Evolutionary conservation across 257 asterid species (phyloP), one percentile per base, ranked within the genome.

Genomic region (Nicotiana knightiana): DNA sequence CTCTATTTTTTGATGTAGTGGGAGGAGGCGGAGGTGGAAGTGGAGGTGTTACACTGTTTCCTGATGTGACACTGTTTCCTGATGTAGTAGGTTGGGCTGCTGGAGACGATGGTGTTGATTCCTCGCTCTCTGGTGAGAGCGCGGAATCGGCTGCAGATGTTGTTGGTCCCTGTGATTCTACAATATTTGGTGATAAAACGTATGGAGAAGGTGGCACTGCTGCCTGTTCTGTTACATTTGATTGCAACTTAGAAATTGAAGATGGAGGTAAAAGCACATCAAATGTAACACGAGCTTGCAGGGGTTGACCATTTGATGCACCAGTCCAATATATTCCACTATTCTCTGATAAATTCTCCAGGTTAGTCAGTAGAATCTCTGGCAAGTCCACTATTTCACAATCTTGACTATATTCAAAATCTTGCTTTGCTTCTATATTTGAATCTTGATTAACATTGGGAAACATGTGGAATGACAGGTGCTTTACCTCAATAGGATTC

Each of bases 401-500:
- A 15, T 85, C 89, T 81, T 77, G 82, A 67, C 79, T 35, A 26
- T 8, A 84, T 77, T 85, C 86, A 71, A 84, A 59, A 16, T 71
- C 77, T 63, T 13, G 65, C 39, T 79, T 84, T 35, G 13, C 83
- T 70, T 79, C 86, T 9, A 55, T 43, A 30, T 77, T 85, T 21
- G 90, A 88, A 71, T 90, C 93, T 39, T 91, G 93, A 39, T 84
- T 79, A 3, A 78, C 85, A 65, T 89, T 92, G 70, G 97, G 91
- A 81, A 90, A 79, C 92, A 93, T 91, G 76, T 93, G 93, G 78
- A 93, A 93, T 0, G 98, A 88, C 24, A 96, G 90, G 85, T 90
- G 95, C 82, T 91, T 93, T 15, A 92, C 9, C 73, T 94, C 97
- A 4, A 90, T 90, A 3, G 99, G 97, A 82, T 89, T 94, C 63